Evolutionary conservation across 2,329 filamentous ascomycete species (phyloP).

Genomic region (Hypoxylon sp.): DNA sequence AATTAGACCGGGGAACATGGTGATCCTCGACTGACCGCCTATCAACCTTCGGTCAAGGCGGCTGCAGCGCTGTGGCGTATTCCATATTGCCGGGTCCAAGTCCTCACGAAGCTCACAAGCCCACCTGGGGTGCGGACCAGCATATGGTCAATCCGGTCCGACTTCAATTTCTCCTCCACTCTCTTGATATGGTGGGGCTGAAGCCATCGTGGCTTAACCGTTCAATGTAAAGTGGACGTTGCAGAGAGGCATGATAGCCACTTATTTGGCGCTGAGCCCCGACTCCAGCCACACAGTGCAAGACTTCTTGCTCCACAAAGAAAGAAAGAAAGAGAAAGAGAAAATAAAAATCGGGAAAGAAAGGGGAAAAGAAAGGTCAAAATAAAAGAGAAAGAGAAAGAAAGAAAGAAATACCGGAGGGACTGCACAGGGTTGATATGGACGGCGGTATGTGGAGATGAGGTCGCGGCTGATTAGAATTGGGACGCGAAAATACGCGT

Average conservation of each 20-base stretch:
- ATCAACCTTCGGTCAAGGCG: too few species aligned
- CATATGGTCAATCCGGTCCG: too few species aligned
- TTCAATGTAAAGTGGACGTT: neutral
- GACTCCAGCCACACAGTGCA: slow-evolving; percentile 30
- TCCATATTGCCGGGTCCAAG: too few species aligned
- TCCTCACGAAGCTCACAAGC: too few species aligned
- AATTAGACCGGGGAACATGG: too few species aligned
- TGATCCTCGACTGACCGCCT: too few species aligned
- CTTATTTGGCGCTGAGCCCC: neutral
- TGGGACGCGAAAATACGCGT: slow-evolving; percentile 40
- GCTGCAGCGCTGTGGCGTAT: too few species aligned
- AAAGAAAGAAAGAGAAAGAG: slow-evolving; percentile 46
- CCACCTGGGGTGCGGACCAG: too few species aligned
- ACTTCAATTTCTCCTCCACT: too few species aligned
- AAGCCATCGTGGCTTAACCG: too few species aligned
- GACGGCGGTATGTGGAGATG: slow-evolving; percentile 21
- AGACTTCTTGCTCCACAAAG: slow-evolving; percentile 39
- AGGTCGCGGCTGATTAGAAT: slow-evolving; percentile 34
- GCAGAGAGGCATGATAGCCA: neutral
- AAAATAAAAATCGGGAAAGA: slow-evolving; percentile 41
- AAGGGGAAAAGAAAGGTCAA: slow-evolving; percentile 43
- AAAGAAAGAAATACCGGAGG: slow-evolving; percentile 36
- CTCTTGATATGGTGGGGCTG: too few species aligned
- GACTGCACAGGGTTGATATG: slow-evolving; percentile 25
- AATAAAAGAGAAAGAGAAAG: slow-evolving; percentile 45